Percentiles rank a stretch among this genome's conserved stretches.
Evolutionary conservation across 2,329 filamentous ascomycete species (phyloP).

Genomic region (Calonectria crousiana): DNA sequence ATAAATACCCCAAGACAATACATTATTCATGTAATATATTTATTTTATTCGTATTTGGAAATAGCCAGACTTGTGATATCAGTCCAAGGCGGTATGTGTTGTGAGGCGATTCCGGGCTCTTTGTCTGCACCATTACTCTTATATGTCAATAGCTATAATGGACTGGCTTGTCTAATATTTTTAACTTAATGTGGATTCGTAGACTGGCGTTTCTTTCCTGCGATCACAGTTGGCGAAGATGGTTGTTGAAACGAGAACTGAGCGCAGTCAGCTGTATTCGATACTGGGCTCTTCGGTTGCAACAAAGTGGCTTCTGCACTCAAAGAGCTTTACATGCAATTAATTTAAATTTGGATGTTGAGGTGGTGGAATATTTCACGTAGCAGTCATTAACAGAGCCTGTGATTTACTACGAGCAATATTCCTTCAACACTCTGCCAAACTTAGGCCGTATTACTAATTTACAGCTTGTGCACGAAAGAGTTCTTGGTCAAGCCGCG

Average conservation of each 20-base stretch:
- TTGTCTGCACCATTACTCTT: not conserved
- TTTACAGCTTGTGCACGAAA: slow-evolving; percentile 16
- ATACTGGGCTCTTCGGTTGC: not conserved
- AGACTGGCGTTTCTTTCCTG: not conserved
- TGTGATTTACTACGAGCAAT: not conserved
- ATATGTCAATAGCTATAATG: not conserved
- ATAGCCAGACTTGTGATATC: not conserved
- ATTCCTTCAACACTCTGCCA: not conserved
- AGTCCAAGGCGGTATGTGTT: not conserved
- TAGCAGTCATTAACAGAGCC: not conserved
- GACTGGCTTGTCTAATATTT: not conserved
- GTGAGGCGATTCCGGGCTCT: not conserved
- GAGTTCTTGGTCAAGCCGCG: slow-evolving; percentile 13
- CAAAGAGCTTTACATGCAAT: not conserved
- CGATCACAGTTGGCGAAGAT: not conserved
- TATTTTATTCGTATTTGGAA: not conserved
- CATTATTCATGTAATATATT: not conserved
- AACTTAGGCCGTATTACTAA: not conserved
- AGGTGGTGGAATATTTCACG: not conserved
- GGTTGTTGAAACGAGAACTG: not conserved
- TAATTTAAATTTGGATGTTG: not conserved
- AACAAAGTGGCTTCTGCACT: not conserved
- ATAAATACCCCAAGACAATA: not conserved
- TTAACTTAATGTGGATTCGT: not conserved
- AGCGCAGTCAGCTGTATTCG: not conserved